phyloP scores from a whole-genome alignment of 345 rosid species.

The Populus simonii region DNA sequence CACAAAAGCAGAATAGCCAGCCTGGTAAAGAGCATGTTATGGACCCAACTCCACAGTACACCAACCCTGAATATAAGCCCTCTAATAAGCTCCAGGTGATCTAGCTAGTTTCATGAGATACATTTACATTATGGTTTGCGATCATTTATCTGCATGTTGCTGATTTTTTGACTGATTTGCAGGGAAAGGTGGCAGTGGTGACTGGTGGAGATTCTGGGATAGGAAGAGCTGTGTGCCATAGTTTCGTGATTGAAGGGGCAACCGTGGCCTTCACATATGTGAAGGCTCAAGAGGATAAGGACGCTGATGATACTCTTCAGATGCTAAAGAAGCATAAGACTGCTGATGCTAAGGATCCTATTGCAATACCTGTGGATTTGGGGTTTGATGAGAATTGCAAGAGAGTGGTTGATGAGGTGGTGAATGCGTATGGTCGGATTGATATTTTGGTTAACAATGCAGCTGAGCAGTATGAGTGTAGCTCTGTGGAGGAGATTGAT shows the following conservation, averaged over 20 bases:
- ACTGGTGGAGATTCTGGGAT: constrained; percentile 89
- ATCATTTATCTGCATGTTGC: neutral
- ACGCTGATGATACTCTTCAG: constrained; percentile 54
- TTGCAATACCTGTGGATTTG: constrained; percentile 50
- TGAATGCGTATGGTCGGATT: constrained; percentile 50
- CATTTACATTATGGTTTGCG: too few relatives aligned
- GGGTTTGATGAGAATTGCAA: constrained; percentile 72
- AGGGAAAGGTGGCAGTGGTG: constrained; percentile 77
- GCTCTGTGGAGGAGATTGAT: constrained; percentile 60
- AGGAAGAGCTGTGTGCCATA: constrained; percentile 58
- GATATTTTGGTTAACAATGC: constrained; percentile 70
- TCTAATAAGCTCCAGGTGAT: constrained; percentile 57
- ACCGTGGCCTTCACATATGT: constrained; percentile 73
- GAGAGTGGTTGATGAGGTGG: constrained; percentile 59
- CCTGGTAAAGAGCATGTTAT: constrained; percentile 67
- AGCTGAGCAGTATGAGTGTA: constrained; percentile 53
- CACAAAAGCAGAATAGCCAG: constrained; percentile 64
- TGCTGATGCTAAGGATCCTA: constrained; percentile 54
- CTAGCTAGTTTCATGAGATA: too few relatives aligned
- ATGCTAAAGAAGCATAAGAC: constrained; percentile 44
- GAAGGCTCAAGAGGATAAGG: constrained; percentile 62
- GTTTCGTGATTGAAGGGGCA: constrained; percentile 58
- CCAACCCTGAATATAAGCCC: constrained; percentile 49
- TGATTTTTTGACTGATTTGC: neutral
- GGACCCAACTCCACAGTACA: constrained; percentile 62